Percentiles rank a stretch among this genome's conserved stretches.
Conservation (phyloP, 371 early-diverging fungal genomes). For the Rhizopus stolonifer region DNA sequence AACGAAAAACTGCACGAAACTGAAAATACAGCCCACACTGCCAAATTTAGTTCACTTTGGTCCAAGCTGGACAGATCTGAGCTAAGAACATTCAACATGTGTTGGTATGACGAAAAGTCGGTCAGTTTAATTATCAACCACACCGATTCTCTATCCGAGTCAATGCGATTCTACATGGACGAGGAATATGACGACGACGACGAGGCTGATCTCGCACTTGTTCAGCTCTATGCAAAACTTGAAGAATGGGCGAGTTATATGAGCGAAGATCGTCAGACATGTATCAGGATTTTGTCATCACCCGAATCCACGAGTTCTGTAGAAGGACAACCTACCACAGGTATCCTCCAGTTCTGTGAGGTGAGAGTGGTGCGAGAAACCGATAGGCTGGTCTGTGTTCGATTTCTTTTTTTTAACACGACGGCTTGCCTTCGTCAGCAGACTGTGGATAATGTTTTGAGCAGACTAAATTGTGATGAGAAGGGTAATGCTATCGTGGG, state of each 20-base stretch:
- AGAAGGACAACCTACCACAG: background rate
- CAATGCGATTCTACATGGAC: slow-evolving; percentile 3
- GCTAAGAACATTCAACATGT: slow-evolving; percentile 36
- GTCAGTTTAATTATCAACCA: slow-evolving; percentile 42
- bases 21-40: background rate
- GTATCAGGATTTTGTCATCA: slow-evolving; percentile 8
- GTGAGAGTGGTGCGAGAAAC: slow-evolving; percentile 29
- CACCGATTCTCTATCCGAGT: background rate
- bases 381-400: slow-evolving; percentile 21
- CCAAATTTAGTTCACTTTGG: slow-evolving; percentile 36
- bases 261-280: slow-evolving; percentile 25
- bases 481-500: background rate
- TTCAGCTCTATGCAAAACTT: slow-evolving; percentile 10
- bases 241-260: slow-evolving; percentile 40
- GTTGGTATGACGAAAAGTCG: slow-evolving; percentile 51
- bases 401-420: slow-evolving; percentile 53
- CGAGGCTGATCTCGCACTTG: slow-evolving; percentile 1
- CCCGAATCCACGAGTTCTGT: background rate
- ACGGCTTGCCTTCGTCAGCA: slow-evolving; percentile 23
- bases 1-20: slow-evolving; percentile 2
- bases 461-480: background rate
- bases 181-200: slow-evolving; percentile 7
- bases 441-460: slow-evolving; percentile 8
- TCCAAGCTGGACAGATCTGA: slow-evolving; percentile 33
- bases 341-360: slow-evolving; percentile 29